Evolutionary conservation across 208 protist genomes (phyloP).

Genomic region (Strigomonas galati): DNA sequence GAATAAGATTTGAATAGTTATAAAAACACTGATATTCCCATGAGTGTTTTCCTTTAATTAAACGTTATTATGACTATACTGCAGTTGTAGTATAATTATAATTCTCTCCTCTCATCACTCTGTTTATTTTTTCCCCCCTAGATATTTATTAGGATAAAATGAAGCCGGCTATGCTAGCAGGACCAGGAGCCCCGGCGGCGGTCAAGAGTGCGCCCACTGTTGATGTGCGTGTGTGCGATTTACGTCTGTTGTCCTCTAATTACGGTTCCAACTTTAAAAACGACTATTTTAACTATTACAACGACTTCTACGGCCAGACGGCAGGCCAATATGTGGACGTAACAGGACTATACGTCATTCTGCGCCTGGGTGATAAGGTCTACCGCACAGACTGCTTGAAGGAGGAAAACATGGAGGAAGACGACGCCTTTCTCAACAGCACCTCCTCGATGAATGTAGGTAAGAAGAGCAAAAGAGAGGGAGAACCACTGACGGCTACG

Average conservation of each 20-base stretch:
- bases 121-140: background rate
- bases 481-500: background rate
- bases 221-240: conserved; percentile 44
- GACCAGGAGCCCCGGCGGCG: too few relatives aligned
- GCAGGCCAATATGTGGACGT: conserved; percentile 1
- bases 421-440: background rate
- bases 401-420: background rate
- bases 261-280: too few relatives aligned
- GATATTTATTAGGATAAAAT: background rate
- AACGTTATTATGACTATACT: too few relatives aligned
- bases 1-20: too few relatives aligned
- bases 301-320: too few relatives aligned
- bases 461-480: background rate
- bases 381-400: conserved; percentile 40
- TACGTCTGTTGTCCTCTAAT: conserved; percentile 19
- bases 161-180: too few relatives aligned
- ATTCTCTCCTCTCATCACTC: background rate
- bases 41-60: too few relatives aligned
- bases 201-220: background rate
- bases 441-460: background rate
- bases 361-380: conserved; percentile 36
- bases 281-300: too few relatives aligned
- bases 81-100: too few relatives aligned
- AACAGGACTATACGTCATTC: conserved; percentile 56
- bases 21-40: too few relatives aligned